Evolutionary conservation across 1,284 basidiomycete species (phyloP).

Genomic region (Sporisorium iseilematis-ciliati): DNA sequence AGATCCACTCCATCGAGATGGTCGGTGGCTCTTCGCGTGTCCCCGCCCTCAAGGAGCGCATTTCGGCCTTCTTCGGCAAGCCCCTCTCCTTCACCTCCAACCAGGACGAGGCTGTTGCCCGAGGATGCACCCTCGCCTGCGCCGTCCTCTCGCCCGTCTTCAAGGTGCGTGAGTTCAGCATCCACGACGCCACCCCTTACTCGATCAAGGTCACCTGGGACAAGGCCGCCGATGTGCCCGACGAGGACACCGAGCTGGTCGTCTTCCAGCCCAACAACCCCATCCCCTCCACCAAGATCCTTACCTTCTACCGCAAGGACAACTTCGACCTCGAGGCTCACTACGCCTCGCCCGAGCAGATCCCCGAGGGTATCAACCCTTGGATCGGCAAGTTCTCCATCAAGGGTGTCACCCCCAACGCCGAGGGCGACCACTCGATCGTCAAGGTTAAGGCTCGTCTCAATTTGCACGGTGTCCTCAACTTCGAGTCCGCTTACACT

Average conservation of each 20-base stretch:
- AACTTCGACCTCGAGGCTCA: slow-evolving; percentile 66
- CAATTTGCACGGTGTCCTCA: slow-evolving; percentile 68
- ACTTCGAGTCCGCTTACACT: slow-evolving; percentile 68
- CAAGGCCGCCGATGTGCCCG: slow-evolving; percentile 66
- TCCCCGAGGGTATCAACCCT: slow-evolving; percentile 66
- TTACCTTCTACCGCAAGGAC: slow-evolving; percentile 70
- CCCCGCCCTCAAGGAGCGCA: slow-evolving; percentile 67
- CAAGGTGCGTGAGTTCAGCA: slow-evolving; percentile 67
- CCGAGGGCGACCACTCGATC: slow-evolving; percentile 68
- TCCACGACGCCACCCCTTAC: slow-evolving; percentile 68
- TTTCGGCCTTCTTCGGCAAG: slow-evolving; percentile 61
- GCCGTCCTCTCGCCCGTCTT: slow-evolving; percentile 69
- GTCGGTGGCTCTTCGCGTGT: slow-evolving; percentile 69
- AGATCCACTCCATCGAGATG: slow-evolving; percentile 67
- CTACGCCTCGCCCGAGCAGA: slow-evolving; percentile 60
- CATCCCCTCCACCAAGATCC: slow-evolving; percentile 69
- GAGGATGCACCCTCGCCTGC: slow-evolving; percentile 68
- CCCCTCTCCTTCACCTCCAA: slow-evolving; percentile 67
- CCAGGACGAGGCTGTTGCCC: slow-evolving; percentile 68
- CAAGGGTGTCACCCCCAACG: slow-evolving; percentile 67
- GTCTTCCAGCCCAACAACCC: slow-evolving; percentile 70
- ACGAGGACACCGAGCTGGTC: slow-evolving; percentile 69
- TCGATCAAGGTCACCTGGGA: slow-evolving; percentile 70
- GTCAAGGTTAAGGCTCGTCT: slow-evolving; percentile 70
- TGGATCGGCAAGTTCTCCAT: slow-evolving; percentile 67